A percentile compares a stretch with the other conserved stretches of the same genome.
Evolutionary conservation across 768 basidiomycete genomes (phyloP).

Genomic region (Lepiota venenata): DNA sequence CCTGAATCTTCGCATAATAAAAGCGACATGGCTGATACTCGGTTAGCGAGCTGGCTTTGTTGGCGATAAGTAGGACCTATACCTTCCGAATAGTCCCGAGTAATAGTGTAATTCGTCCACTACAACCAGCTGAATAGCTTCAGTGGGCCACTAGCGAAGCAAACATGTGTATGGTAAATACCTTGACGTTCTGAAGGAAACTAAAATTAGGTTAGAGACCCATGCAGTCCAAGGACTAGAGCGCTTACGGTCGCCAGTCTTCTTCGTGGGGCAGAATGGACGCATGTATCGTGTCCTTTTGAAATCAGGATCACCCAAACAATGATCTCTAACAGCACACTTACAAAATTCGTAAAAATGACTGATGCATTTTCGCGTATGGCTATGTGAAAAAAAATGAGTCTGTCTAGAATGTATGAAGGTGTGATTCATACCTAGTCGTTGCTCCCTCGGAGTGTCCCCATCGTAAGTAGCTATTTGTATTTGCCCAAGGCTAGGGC

Average conservation of each 20-base stretch:
- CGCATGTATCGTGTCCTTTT: conserved; percentile 80
- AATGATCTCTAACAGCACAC: conserved; percentile 20
- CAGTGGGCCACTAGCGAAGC: neutral
- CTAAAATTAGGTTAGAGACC: conserved; percentile 30
- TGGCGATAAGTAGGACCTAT: neutral
- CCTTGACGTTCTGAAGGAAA: conserved; percentile 72
- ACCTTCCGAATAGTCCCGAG: conserved; percentile 78
- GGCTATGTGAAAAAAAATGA: conserved; percentile 27
- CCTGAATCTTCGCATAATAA: conserved; percentile 72
- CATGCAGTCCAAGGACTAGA: neutral
- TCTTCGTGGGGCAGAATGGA: conserved; percentile 86
- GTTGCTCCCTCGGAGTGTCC: conserved; percentile 72
- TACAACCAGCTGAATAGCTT: conserved; percentile 49
- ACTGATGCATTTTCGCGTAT: conserved; percentile 75
- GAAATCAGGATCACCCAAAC: neutral
- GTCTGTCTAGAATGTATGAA: neutral
- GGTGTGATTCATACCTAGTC: conserved; percentile 42
- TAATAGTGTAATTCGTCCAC: conserved; percentile 92
- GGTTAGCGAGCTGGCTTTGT: neutral
- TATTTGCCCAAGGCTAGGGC: conserved; percentile 59
- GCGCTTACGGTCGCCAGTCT: conserved; percentile 64
- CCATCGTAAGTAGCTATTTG: conserved; percentile 84
- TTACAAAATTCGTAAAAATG: conserved; percentile 89
- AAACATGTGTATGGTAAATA: conserved; percentile 8
- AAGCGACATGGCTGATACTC: conserved; percentile 66